Evolutionary conservation across 1,139 yeast genomes (phyloP), one percentile per base, ranked within the genome.

Genomic region (Arxiozyma telluris): DNA sequence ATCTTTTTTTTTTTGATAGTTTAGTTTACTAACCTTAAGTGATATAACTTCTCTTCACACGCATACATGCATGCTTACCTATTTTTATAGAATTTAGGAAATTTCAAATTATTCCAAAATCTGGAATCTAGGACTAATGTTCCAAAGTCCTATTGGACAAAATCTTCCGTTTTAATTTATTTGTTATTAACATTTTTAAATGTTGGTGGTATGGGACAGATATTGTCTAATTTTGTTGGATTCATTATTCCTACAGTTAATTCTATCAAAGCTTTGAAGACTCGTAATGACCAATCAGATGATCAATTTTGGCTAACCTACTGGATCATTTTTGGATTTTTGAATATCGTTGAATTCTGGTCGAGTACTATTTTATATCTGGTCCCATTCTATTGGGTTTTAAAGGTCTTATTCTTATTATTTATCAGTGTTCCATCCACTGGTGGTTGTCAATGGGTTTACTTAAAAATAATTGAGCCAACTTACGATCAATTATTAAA

Each of bases 261-360:
- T 70, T 93, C 98, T 12, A 77, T 93, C 59, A 70, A 81, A 59
- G 98, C 98, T 21, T 78, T 93, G 62, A 88, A 84, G 71, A 84
- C 96, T 41, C 62, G 80, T 12, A 70, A 79, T 39, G 41, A 46
- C 22, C 75, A 82, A 49, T 73, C 75, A 44, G 97, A 90, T 69
- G 96, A 90, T 71, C 86, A 94, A 58, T 86, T 88, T 65, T 81
- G 87, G 71, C 80, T 93, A 68, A 86, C 96, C 42, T 91, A 93
- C 73, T 93, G 98, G 98, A 96, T 93, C 57, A 96, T 93, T 38
- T 93, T 88, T 70, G 96, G 97, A 39, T 83, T 83, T 65, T 82
- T 93, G 75, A 87, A 84, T 70, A 93, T 93, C 51, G 68, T 89
- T 65, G 99, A 93, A 75, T 93, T 89, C 79, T 93, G 98, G 98